Conservation (phyloP, 163 green algal genomes). For the Chloromonas sp. region DNA sequence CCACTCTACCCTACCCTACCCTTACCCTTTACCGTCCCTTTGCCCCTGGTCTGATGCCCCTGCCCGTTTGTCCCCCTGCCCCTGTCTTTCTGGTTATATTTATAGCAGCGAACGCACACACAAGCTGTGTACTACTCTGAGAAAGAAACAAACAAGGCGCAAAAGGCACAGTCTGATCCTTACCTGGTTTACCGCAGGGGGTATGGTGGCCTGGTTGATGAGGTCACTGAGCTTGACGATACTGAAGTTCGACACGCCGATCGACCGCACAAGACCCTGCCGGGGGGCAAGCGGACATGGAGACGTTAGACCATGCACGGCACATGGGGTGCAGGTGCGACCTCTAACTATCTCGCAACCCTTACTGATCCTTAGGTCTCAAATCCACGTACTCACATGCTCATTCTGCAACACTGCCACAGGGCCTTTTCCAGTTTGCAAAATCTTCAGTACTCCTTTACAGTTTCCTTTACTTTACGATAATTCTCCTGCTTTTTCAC, state of each 20-base stretch:
- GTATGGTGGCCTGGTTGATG: constrained; percentile 43
- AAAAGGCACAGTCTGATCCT: not conserved
- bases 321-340: not conserved
- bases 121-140: not conserved
- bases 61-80: too few species aligned
- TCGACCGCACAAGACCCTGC: constrained; percentile 61
- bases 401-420: not conserved
- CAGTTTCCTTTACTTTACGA: too few species aligned
- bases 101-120: too few species aligned
- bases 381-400: too few species aligned
- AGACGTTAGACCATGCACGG: not conserved
- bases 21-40: too few species aligned
- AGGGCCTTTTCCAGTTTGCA: not conserved
- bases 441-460: too few species aligned
- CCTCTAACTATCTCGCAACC: not conserved
- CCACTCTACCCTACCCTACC: too few species aligned
- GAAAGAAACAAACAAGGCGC: not conserved
- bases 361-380: not conserved
- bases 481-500: too few species aligned
- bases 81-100: too few species aligned
- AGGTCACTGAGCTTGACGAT: constrained; percentile 59
- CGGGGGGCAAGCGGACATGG: not conserved
- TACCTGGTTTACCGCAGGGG: constrained; percentile 57
- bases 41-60: too few species aligned
- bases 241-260: constrained; percentile 87